These are phyloP conservation scores for Phanerodontia chrysosporium DNA, from an alignment of 768 basidiomycete genomes.

Conservation along the genomic window DNA sequence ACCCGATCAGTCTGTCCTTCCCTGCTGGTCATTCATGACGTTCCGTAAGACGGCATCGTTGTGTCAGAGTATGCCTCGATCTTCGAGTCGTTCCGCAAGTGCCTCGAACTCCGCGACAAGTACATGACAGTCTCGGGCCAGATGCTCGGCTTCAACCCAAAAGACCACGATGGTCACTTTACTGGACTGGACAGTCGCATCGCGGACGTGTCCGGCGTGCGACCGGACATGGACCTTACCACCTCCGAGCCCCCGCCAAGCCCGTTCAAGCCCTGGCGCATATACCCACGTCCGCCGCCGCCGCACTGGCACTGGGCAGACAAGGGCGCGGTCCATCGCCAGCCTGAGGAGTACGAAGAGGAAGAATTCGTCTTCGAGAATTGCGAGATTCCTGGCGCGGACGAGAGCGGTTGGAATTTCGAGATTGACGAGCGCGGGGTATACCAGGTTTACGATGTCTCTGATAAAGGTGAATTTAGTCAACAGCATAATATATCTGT, in stretches of 20 bases:
- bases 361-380: conserved; percentile 66
- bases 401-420: conserved; percentile 48
- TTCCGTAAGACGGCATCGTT: conserved; percentile 6
- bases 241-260: conserved; percentile 23
- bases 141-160: conserved; percentile 91
- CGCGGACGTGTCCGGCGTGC: conserved; percentile 63
- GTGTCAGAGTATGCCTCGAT: conserved; percentile 32
- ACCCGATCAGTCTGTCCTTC: background rate
- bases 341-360: conserved; percentile 23
- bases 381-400: conserved; percentile 70
- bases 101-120: conserved; percentile 91
- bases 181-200: conserved; percentile 58
- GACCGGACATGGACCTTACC: conserved; percentile 50
- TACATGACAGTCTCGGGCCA: conserved; percentile 88
- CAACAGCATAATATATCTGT: conserved; percentile 3
- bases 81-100: conserved; percentile 72
- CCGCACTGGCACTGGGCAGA: conserved; percentile 92
- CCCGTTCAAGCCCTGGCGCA: conserved; percentile 67
- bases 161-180: conserved; percentile 83
- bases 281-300: conserved; percentile 90
- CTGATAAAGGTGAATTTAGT: conserved; percentile 29
- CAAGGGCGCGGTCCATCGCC: conserved; percentile 28
- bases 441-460: conserved; percentile 69
- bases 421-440: conserved; percentile 86
- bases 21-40: background rate